Evolutionary conservation across 2,329 filamentous ascomycete species (phyloP).

Genomic region (Apiospora arundinis): DNA sequence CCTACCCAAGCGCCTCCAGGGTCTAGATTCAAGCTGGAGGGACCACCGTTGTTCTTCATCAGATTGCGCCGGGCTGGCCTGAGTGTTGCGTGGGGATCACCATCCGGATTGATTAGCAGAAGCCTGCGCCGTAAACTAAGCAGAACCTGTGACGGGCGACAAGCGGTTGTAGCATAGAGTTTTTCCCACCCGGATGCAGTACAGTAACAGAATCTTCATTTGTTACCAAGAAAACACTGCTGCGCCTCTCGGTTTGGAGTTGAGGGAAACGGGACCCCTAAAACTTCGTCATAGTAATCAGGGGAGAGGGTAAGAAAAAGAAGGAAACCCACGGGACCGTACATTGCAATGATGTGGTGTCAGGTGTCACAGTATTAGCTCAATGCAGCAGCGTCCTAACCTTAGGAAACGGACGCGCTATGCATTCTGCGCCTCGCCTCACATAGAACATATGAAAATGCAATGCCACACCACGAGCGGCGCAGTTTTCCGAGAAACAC

Average conservation of each 20-base stretch:
- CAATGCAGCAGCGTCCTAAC: neutral
- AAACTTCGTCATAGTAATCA: neutral
- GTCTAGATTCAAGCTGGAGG: neutral
- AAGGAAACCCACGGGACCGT: neutral
- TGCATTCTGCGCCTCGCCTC: conserved; percentile 13
- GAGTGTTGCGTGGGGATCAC: too few relatives aligned
- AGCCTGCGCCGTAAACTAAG: too few relatives aligned
- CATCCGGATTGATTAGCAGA: too few relatives aligned
- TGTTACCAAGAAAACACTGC: neutral
- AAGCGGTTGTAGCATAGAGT: too few relatives aligned
- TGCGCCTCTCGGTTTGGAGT: neutral
- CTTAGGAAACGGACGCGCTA: neutral
- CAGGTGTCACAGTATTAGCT: neutral
- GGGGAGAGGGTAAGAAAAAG: too few relatives aligned
- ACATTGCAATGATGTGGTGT: neutral
- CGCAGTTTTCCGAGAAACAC: neutral
- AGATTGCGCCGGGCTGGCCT: neutral
- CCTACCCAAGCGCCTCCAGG: neutral
- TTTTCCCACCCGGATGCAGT: neutral
- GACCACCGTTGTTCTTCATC: neutral
- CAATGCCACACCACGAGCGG: neutral
- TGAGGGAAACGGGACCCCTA: neutral
- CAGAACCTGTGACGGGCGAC: too few relatives aligned
- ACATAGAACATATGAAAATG: neutral
- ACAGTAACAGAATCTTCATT: neutral